Conservation (phyloP, 345 rosid genomes). For the Salix udensis region DNA sequence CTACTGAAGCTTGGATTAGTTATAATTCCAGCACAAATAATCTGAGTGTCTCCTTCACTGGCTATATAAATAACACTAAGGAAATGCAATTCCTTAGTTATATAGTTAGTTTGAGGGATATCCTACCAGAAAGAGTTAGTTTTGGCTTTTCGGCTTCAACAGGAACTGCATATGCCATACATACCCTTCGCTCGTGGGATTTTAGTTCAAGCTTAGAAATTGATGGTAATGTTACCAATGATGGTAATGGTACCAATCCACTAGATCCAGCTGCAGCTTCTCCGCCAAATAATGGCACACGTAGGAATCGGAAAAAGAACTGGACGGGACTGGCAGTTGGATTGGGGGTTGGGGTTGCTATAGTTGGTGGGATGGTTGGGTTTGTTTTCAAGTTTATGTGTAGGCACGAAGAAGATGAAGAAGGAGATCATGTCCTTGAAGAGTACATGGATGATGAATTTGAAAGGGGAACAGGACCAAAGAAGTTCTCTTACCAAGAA, state of each 20-base stretch:
- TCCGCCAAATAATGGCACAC: too few species aligned
- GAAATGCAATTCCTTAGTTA: background rate
- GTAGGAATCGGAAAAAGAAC: too few species aligned
- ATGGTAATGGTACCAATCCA: too few species aligned
- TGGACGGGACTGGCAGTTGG: too few species aligned
- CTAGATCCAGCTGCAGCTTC: too few species aligned
- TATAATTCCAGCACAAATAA: background rate
- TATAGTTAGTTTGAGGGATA: background rate
- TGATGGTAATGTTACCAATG: too few species aligned
- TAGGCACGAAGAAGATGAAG: background rate
- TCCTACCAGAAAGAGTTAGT: background rate
- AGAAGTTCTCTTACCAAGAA: slow-evolving; percentile 19
- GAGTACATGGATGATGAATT: slow-evolving; percentile 16
- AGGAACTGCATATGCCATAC: background rate
- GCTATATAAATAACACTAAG: background rate
- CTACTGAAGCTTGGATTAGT: background rate
- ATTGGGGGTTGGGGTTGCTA: background rate
- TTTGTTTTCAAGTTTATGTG: background rate
- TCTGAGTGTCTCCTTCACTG: background rate
- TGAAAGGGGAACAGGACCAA: slow-evolving; percentile 22
- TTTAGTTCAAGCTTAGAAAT: background rate
- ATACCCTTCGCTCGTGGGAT: background rate
- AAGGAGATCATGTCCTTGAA: background rate
- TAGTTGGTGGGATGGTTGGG: background rate
- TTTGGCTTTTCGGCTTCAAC: background rate